Evolutionary conservation across 352 stramenopile genomes (phyloP).

Genomic region (Phytophthora podocarpi): DNA sequence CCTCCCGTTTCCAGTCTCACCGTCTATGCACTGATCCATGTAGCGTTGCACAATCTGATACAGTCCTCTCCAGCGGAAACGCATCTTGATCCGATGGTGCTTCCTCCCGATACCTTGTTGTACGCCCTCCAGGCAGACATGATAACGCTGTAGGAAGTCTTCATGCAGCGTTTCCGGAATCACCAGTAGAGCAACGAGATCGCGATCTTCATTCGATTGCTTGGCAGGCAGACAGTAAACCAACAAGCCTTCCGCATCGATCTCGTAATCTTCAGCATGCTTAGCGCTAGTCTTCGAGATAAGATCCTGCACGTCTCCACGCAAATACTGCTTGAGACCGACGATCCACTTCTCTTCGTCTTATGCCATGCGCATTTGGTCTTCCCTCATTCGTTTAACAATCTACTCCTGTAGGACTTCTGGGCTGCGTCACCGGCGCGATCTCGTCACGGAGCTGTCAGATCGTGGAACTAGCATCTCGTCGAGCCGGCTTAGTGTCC

Average conservation of each 20-base stretch:
- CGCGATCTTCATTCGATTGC: not conserved
- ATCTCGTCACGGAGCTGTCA: no score
- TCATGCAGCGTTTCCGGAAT: not conserved
- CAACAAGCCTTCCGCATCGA: not conserved
- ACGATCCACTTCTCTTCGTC: not conserved
- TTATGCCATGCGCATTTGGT: not conserved
- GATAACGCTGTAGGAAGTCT: not conserved
- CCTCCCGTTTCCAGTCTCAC: not conserved
- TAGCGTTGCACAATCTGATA: not conserved
- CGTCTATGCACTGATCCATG: not conserved
- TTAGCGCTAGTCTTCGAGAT: not conserved
- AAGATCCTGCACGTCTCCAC: not conserved
- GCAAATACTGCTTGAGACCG: not conserved
- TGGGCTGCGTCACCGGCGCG: no score
- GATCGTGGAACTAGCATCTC: not conserved
- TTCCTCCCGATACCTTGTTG: not conserved
- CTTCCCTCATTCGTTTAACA: not conserved
- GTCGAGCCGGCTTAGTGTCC: not conserved
- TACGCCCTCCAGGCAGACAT: not conserved
- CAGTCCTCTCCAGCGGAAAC: constrained; percentile 1
- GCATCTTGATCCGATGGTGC: not conserved
- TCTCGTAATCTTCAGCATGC: not conserved
- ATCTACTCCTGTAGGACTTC: no score
- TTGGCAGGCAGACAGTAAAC: not conserved
- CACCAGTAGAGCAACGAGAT: not conserved